Evolutionary conservation across 2,329 filamentous ascomycete species (phyloP).

Genomic region (Orbilia blumenaviensis): DNA sequence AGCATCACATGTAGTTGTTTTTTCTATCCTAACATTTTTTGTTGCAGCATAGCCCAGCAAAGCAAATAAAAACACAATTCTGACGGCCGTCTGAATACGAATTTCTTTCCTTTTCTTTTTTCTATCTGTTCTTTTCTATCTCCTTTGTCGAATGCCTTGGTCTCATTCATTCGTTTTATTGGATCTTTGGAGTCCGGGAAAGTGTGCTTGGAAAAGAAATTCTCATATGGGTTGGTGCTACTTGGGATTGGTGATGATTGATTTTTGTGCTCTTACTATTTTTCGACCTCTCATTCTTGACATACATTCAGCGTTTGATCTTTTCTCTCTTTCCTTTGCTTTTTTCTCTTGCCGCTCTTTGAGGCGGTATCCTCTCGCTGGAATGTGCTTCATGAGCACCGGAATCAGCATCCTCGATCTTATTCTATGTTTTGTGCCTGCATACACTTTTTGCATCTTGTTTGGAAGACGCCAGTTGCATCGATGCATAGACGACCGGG

Average conservation of each 20-base stretch:
- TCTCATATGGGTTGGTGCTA: slow-evolving; percentile 2
- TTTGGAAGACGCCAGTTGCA: neutral
- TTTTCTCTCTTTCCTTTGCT: neutral
- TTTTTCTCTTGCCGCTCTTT: neutral
- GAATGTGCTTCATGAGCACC: neutral
- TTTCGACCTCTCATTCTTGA: slow-evolving; percentile 1
- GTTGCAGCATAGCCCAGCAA: slow-evolving; percentile 9
- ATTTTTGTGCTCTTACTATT: neutral
- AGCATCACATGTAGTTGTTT: slow-evolving; percentile 22
- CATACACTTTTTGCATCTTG: slow-evolving; percentile 2
- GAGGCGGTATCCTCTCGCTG: neutral
- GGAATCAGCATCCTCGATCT: neutral
- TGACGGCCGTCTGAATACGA: slow-evolving; percentile 31
- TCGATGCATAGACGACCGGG: neutral
- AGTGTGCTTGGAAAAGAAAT: slow-evolving; percentile 10
- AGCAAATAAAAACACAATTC: slow-evolving; percentile 42
- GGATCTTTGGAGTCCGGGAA: neutral
- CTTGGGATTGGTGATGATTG: slow-evolving; percentile 4
- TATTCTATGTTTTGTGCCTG: neutral
- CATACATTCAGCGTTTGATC: neutral
- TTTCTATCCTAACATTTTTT: slow-evolving; percentile 5
- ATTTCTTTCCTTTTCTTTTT: slow-evolving; percentile 12
- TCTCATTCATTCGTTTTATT: slow-evolving; percentile 13
- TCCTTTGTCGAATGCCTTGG: neutral
- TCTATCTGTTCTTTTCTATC: neutral